Percentiles rank a stretch among this genome's conserved stretches.
These are phyloP conservation scores for Fragilaria crotonensis DNA, from an alignment of 108 stramenopile species.

Conservation along the genomic window DNA sequence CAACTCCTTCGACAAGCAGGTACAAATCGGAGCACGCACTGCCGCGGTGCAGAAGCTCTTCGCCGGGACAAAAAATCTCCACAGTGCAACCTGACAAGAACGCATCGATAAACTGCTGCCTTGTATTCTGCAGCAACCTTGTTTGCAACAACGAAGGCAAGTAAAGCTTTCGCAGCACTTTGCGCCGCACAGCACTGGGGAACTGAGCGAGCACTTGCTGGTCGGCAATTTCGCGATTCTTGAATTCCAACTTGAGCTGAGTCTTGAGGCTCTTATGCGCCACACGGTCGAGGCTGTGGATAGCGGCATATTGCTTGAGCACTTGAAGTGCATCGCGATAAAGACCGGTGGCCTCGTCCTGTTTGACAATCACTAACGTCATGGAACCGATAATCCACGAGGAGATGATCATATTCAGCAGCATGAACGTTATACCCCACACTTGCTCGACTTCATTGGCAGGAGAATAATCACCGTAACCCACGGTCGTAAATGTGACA, in stretches of 20 bases:
- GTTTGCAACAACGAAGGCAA: conserved; percentile 26
- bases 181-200: conserved; percentile 27
- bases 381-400: conserved; percentile 56
- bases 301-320: conserved; percentile 17
- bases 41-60: conserved; percentile 34
- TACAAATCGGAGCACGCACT: conserved; percentile 32
- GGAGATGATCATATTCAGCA: conserved; percentile 30
- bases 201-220: conserved; percentile 45
- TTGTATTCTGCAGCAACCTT: conserved; percentile 27
- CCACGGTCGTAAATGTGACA: conserved; percentile 45
- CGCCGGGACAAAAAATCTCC: conserved; percentile 45
- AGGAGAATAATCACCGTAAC: conserved; percentile 52
- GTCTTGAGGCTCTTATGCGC: conserved; percentile 23
- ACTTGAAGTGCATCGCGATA: conserved; percentile 28
- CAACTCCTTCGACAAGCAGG: conserved; percentile 39
- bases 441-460: conserved; percentile 41
- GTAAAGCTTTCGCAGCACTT: conserved; percentile 35
- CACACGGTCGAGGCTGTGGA: conserved; percentile 15
- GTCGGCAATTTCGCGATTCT: conserved; percentile 39
- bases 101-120: conserved; percentile 41
- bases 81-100: conserved; percentile 38
- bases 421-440: conserved; percentile 36
- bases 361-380: conserved; percentile 52
- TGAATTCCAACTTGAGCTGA: conserved; percentile 40
- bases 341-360: conserved; percentile 33